Conservation (phyloP, 2,329 filamentous ascomycete genomes). For the Clonostachys sp. region DNA sequence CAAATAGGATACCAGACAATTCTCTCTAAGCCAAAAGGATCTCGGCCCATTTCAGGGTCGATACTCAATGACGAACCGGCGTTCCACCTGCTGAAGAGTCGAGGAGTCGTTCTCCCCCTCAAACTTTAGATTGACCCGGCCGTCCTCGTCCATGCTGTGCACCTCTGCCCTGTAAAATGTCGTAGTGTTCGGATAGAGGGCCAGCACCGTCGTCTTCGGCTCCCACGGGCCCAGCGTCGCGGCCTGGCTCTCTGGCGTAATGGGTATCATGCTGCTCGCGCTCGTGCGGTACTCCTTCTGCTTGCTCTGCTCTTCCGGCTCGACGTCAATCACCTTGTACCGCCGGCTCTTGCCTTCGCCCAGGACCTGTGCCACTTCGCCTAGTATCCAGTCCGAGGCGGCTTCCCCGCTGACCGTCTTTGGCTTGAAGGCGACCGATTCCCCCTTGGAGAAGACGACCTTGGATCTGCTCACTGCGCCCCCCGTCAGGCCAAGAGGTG, state of each 20-base stretch:
- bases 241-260: constrained; percentile 50
- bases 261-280: constrained; percentile 72
- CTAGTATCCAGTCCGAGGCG: constrained; percentile 64
- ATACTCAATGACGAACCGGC: constrained; percentile 74
- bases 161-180: constrained; percentile 85
- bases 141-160: constrained; percentile 56
- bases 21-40: neutral
- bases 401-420: constrained; percentile 44
- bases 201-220: constrained; percentile 67
- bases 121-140: constrained; percentile 65
- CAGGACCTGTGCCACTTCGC: constrained; percentile 69
- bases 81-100: constrained; percentile 70
- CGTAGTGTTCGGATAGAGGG: constrained; percentile 77
- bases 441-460: constrained; percentile 55
- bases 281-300: constrained; percentile 67
- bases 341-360: constrained; percentile 74
- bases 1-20: neutral
- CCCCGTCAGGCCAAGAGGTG: constrained; percentile 2
- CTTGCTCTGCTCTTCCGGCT: constrained; percentile 66
- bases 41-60: constrained; percentile 22
- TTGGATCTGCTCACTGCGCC: constrained; percentile 33
- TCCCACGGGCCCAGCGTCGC: constrained; percentile 55
- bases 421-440: constrained; percentile 63
- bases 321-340: constrained; percentile 77
- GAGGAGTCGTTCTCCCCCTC: constrained; percentile 74